Evolutionary conservation across 2,329 filamentous ascomycete species (phyloP), one percentile per base, ranked within the genome.

Genomic region (Botrytis byssoidea): DNA sequence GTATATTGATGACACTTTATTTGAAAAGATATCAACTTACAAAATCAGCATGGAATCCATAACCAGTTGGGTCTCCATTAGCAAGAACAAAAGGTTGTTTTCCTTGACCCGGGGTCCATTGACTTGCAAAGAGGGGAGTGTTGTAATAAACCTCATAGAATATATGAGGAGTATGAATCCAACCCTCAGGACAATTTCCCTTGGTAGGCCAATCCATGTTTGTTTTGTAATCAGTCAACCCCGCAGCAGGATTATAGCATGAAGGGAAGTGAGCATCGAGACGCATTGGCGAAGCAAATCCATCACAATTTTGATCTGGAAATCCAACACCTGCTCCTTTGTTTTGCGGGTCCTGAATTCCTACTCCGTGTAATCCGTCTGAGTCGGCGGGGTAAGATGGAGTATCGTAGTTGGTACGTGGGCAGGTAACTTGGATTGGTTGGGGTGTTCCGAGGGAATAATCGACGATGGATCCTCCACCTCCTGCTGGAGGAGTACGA

Each of bases 111-210:
- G 88, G 83, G 72, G 93, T 93, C 29, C 87, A 84, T 46, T 87
- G 83, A 75, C 86, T 86, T 55, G 84, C 84, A 82, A 93, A 97
- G 3, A 85, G 85, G 59, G 88, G 83, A 18, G 93, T 96, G 81
- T 91, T 85, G 88, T 91, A 97, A 82, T 97, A 97, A 63, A 92
- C 93, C 84, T 98, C 94, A 81, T 88, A 97, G 83, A 97, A 91
- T 71, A 97, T 86, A 77, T 92, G 91, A 14, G 92, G 90, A 61
- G 94, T 82, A 73, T 92, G 91, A 42, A 86, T 86, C 81, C 89
- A 94, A 22, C 87, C 90, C 5, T 88, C 80, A 0, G 94, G 94
- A 83, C 94, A 97, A 18, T 92, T 92, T 32, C 86, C 84, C 73
- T 94, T 86, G 78, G 90, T 88, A 1, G 94, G 93, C 82, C 93